phyloP scores from a whole-genome alignment of 2,329 filamentous ascomycete species.

The Claviceps quebecensis region DNA sequence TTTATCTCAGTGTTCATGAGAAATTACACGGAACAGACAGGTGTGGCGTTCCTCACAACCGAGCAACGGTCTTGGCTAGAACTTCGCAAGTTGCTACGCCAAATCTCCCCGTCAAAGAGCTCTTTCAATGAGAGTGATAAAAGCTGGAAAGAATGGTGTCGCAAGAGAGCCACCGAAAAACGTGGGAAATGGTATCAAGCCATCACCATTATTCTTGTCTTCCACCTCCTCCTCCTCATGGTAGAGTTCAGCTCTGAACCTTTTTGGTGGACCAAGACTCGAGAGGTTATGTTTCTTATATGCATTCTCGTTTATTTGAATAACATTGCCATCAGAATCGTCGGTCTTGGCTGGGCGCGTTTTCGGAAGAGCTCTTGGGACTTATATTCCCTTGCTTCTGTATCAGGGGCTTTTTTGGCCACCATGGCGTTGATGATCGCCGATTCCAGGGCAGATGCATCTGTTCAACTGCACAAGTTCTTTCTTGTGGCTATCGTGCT shows the following conservation, averaged over 20 bases:
- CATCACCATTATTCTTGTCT: slow-evolving; percentile 64
- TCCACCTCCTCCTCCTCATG: slow-evolving; percentile 73
- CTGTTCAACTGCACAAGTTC: slow-evolving; percentile 78
- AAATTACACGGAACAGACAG: slow-evolving; percentile 97
- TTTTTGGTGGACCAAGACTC: slow-evolving; percentile 50
- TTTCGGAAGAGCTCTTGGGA: slow-evolving; percentile 95
- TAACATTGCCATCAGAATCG: slow-evolving; percentile 72
- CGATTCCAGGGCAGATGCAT: slow-evolving; percentile 42
- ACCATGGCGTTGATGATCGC: slow-evolving; percentile 67
- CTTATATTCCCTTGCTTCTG: slow-evolving; percentile 67
- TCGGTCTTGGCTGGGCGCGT: slow-evolving; percentile 81
- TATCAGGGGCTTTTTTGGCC: slow-evolving; percentile 62
- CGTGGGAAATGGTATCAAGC: slow-evolving; percentile 79
- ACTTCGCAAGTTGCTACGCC: slow-evolving; percentile 75
- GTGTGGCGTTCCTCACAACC: slow-evolving; percentile 86
- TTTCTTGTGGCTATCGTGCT: slow-evolving; percentile 84
- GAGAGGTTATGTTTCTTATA: slow-evolving; percentile 64
- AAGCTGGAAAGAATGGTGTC: slow-evolving; percentile 85
- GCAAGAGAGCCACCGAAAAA: slow-evolving; percentile 86
- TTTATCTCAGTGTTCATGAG: slow-evolving; percentile 99
- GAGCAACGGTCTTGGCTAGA: slow-evolving; percentile 97
- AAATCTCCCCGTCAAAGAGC: slow-evolving; percentile 88
- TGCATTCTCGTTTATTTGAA: slow-evolving; percentile 72
- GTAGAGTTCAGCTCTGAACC: slow-evolving; percentile 75
- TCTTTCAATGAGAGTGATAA: slow-evolving; percentile 65